These are phyloP conservation scores for Otatea glauca DNA, from an alignment of 176 grass and related monocot species.

Conservation along the genomic window DNA sequence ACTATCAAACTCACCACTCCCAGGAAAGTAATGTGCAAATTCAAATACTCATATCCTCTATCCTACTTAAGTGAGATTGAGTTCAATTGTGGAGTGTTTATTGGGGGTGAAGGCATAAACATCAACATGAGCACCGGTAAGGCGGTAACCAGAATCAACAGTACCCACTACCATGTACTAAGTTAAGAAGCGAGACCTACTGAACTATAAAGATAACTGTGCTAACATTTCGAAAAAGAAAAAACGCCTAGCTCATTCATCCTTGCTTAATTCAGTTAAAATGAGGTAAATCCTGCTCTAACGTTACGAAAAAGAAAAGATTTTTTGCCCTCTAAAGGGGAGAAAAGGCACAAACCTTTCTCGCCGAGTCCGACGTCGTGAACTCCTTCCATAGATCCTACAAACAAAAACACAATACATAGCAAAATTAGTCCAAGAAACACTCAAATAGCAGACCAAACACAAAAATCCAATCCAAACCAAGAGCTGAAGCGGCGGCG, in stretches of 20 bases:
- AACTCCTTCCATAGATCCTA: slow-evolving; percentile 94
- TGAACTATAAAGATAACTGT: background rate
- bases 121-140: background rate
- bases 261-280: background rate
- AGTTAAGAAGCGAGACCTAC: too few relatives aligned
- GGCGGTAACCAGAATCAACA: background rate
- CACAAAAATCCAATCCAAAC: background rate
- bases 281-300: background rate
- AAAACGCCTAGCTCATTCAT: background rate
- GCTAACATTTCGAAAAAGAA: background rate
- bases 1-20: background rate
- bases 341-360: slow-evolving; percentile 56
- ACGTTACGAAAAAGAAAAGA: background rate
- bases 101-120: background rate
- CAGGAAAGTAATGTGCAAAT: background rate
- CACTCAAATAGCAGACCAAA: background rate
- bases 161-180: too few relatives aligned
- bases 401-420: background rate
- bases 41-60: background rate
- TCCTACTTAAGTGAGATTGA: background rate
- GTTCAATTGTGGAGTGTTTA: background rate
- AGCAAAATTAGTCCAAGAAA: background rate
- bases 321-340: background rate
- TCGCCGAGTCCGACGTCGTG: slow-evolving; percentile 61
- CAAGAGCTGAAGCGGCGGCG: background rate